phyloP scores from a whole-genome alignment of 2,329 filamentous ascomycete species.

The Xylariaceae sp. region DNA sequence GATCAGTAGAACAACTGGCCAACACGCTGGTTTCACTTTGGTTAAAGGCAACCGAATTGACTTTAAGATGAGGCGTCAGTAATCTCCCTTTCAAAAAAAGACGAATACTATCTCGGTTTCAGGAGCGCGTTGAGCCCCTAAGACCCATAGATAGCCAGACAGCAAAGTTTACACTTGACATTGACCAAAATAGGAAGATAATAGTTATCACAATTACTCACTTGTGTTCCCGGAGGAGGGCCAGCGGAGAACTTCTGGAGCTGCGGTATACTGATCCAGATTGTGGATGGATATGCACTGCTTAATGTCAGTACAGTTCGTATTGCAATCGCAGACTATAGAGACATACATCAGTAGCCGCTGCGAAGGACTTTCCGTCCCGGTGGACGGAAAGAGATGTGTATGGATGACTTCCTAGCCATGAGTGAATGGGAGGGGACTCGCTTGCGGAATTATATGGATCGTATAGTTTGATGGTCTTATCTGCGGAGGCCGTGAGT shows the following conservation, averaged over 20 bases:
- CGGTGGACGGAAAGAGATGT: constrained; percentile 86
- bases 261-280: constrained; percentile 78
- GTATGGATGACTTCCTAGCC: constrained; percentile 83
- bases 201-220: constrained; percentile 11
- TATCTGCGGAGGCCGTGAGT: constrained; percentile 85
- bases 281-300: constrained; percentile 86
- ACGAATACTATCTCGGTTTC: neutral
- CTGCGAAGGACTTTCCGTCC: constrained; percentile 78
- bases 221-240: constrained; percentile 87
- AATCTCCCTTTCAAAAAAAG: neutral
- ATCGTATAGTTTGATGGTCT: constrained; percentile 88
- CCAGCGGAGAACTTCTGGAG: constrained; percentile 84
- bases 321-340: neutral
- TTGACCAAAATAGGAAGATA: neutral
- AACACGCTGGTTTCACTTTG: constrained; percentile 92
- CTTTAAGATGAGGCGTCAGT: constrained; percentile 15
- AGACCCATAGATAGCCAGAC: neutral
- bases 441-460: constrained; percentile 77
- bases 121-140: neutral
- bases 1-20: constrained; percentile 83
- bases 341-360: constrained; percentile 55
- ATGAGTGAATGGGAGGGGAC: constrained; percentile 79
- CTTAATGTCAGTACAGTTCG: constrained; percentile 1
- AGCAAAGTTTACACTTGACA: neutral
- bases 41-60: constrained; percentile 63